phyloP scores from a whole-genome alignment of 257 asterid genomes.

The Mitragyna speciosa region DNA sequence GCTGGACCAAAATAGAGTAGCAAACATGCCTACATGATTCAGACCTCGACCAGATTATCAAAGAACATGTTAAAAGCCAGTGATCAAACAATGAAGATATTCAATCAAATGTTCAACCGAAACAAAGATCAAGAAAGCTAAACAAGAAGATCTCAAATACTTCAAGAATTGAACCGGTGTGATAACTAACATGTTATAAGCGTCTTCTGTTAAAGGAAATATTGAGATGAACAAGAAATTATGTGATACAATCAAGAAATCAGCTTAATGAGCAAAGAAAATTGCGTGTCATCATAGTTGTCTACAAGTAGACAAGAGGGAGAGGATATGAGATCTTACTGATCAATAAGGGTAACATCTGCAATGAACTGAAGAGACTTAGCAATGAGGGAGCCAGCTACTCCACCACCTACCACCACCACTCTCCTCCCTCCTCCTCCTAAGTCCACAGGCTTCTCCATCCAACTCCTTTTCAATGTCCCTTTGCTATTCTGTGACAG shows the following conservation, averaged over 20 bases:
- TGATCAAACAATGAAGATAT: neutral
- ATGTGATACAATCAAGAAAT: neutral
- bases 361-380: conserved; percentile 77
- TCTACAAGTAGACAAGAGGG: neutral
- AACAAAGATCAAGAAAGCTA: neutral
- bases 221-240: neutral
- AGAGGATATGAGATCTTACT: conserved; percentile 40
- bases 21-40: too few species aligned
- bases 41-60: too few species aligned
- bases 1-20: too few species aligned
- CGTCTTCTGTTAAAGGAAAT: neutral
- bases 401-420: conserved; percentile 91
- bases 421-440: conserved; percentile 78
- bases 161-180: neutral
- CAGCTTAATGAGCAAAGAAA: neutral
- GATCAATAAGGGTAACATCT: conserved; percentile 78
- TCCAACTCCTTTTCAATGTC: conserved; percentile 25
- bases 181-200: neutral
- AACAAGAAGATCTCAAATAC: neutral
- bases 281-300: neutral
- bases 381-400: conserved; percentile 77
- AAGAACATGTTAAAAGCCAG: neutral
- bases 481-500: neutral
- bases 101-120: neutral
- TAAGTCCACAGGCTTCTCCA: conserved; percentile 44